Conservation (phyloP, 306 rosid species). For the Cercis canadensis region DNA sequence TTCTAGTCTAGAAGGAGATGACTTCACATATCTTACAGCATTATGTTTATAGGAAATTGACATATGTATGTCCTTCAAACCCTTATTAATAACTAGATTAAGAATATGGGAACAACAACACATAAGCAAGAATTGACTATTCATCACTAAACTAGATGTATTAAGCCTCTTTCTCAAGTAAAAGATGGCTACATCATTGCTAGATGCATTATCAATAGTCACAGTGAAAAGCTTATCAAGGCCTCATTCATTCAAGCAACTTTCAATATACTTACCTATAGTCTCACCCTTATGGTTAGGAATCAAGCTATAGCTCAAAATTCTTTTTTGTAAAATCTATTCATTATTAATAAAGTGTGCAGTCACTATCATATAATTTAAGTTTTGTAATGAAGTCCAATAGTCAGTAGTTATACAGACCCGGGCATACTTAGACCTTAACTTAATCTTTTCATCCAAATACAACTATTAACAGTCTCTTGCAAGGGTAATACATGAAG, state of each 20-base stretch:
- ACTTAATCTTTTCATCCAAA: not conserved
- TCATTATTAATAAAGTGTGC: not conserved
- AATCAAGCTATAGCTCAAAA: not conserved
- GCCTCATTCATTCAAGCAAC: not conserved
- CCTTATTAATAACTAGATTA: not conserved
- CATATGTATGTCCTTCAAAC: not conserved
- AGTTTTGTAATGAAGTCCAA: not conserved
- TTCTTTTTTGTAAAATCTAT: not conserved
- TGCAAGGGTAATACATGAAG: not conserved
- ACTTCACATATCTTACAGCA: not conserved
- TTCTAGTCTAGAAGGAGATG: not conserved
- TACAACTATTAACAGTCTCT: not conserved
- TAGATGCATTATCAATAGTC: not conserved
- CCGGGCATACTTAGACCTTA: not conserved
- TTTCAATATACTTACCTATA: too few species aligned
- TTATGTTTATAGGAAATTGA: not conserved
- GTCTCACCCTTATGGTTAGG: not conserved
- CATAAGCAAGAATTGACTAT: not conserved
- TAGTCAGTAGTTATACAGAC: not conserved
- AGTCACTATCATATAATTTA: not conserved
- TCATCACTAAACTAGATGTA: not conserved
- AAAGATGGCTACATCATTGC: not conserved
- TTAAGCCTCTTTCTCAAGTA: conserved; percentile 1
- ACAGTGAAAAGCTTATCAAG: not conserved
- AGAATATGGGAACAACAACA: not conserved